Evolutionary conservation across 306 rosid genomes (phyloP), one percentile per base, ranked within the genome.

Genomic region (Cicer chorassanicum): DNA sequence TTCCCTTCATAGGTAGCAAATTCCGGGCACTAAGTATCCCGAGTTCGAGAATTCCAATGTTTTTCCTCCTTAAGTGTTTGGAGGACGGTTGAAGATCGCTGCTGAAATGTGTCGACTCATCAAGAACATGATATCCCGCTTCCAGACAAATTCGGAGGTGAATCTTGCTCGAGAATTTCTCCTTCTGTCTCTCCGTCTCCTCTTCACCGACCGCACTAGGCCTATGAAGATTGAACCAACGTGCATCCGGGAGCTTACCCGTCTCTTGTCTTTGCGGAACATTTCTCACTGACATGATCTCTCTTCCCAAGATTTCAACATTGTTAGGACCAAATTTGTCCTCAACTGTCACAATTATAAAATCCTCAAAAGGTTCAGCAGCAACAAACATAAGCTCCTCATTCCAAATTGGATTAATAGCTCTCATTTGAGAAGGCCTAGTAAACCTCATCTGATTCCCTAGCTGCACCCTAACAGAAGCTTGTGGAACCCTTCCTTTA

Each of bases 21-120:
- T 92, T 95, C 59, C 65, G 65, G 9, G 96, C 99, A 72, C 93
- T 90, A 21, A 95, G 82, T 83, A 95, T 92, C 84, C 99, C 99
- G 42, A 95, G 79, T 60, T 90, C 99, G 4, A 95, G 93, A 83
- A 87, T 79, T 72, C 99, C 99, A 74, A 95, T 90, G 82, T 79
- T 69, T 12, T 80, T 24, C 73, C 79, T 90, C 78, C 96, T 84
- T 65, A 95, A 54, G 67, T 82, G 84, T 75, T 78, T 92, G 43
- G 95, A 87, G 2, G 99, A 90, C 11, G 99, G 98, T 80, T 95
- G 98, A 42, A 90, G 87, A 79, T 95, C 96, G 38, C 99, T 95
- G 84, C 99, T 95, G 55, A 92, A 86, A 72, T 83, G 99, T 0
- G 99, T 92, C 60, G 98, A 83, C 82, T 95, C 99, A 16, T 95